Evolutionary conservation across 1,284 basidiomycete genomes (phyloP).

Genomic region (Lignosus rhinocerotis): DNA sequence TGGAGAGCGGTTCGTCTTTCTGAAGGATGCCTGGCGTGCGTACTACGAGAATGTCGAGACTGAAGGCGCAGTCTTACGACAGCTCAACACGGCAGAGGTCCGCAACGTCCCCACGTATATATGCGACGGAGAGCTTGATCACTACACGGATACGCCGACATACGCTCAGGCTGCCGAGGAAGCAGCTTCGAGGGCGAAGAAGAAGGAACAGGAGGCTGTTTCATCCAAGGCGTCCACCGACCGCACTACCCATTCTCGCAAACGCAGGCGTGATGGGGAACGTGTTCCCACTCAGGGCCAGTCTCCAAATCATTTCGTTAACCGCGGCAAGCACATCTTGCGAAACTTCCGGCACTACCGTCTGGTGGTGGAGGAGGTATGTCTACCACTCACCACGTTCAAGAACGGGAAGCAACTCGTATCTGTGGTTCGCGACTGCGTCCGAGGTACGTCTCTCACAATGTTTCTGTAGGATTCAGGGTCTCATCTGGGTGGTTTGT

Average conservation of each 20-base stretch:
- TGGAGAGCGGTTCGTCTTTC: not conserved
- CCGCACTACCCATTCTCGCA: not conserved
- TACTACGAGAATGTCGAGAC: conserved; percentile 1
- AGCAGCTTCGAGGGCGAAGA: not conserved
- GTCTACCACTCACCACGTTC: not conserved
- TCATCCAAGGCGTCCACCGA: not conserved
- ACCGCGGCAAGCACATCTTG: not conserved
- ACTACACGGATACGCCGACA: not conserved
- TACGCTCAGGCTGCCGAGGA: not conserved
- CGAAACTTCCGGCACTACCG: not conserved
- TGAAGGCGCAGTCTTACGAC: conserved; percentile 3
- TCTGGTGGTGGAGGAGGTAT: not conserved
- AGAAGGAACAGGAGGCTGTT: not conserved
- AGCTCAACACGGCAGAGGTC: not conserved
- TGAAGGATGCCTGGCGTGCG: conserved; percentile 16
- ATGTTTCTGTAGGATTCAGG: not conserved
- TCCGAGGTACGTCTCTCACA: not conserved
- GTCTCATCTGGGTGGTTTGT: not conserved
- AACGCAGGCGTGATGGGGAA: not conserved
- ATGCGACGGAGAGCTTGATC: conserved; percentile 2
- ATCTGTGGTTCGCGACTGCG: not conserved
- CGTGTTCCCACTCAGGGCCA: not conserved
- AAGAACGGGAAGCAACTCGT: not conserved
- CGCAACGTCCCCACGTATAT: not conserved
- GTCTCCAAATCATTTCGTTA: not conserved